phyloP scores from a whole-genome alignment of 75 land plant species.

The Azolla pinnata region DNA sequence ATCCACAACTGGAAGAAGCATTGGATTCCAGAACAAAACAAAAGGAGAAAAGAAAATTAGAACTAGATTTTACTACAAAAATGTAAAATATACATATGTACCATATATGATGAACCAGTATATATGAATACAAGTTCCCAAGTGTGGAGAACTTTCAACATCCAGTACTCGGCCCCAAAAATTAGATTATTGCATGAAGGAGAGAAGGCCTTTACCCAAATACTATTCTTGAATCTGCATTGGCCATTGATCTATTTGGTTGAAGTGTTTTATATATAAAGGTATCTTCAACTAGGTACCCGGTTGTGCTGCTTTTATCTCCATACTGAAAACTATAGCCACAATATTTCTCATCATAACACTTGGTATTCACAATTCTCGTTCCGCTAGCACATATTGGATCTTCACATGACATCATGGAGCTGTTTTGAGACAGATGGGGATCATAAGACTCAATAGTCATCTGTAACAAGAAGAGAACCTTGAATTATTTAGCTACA shows the following conservation, averaged over 20 bases:
- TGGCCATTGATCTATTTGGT: slow-evolving; percentile 5
- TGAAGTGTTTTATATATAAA: slow-evolving; percentile 8
- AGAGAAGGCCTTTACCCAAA: slow-evolving; percentile 18
- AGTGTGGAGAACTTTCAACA: no score
- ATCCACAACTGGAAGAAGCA: slow-evolving; percentile 59
- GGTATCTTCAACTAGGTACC: slow-evolving; percentile 18
- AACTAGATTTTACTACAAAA: no score
- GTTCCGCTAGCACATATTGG: not conserved
- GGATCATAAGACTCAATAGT: slow-evolving; percentile 20
- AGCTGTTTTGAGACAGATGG: slow-evolving; percentile 1
- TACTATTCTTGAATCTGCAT: slow-evolving; percentile 10
- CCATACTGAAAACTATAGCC: slow-evolving; percentile 51
- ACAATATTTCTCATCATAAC: slow-evolving; percentile 21
- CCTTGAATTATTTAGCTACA: not conserved
- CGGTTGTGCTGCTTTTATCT: slow-evolving; percentile 21
- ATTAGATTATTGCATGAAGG: no score
- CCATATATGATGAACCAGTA: no score
- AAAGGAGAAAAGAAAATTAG: no score
- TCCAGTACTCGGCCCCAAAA: no score
- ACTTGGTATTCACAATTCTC: not conserved
- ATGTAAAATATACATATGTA: no score
- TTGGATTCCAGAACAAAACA: no score
- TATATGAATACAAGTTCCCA: no score
- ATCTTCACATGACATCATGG: not conserved
- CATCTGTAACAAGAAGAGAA: slow-evolving; percentile 13